Percentiles rank a stretch among this genome's conserved stretches.
phyloP scores from a whole-genome alignment of 2,329 filamentous ascomycete genomes.

The Albophoma yamanashiensis region DNA sequence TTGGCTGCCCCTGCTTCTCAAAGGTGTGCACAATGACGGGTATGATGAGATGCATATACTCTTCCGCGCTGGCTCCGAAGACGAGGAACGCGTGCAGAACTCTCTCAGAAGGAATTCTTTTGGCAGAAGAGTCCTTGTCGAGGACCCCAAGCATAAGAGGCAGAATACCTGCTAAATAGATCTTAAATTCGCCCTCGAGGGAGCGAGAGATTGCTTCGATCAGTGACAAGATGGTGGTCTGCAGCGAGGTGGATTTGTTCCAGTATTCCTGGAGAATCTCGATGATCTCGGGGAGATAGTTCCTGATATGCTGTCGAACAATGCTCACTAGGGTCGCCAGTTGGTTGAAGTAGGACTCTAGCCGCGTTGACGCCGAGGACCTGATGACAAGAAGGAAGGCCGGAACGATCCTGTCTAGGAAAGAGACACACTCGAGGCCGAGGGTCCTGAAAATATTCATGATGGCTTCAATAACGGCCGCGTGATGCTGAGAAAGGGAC shows the following conservation, averaged over 20 bases:
- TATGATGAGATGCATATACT: slow-evolving; percentile 98
- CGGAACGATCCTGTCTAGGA: slow-evolving; percentile 86
- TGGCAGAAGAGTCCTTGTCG: slow-evolving; percentile 69
- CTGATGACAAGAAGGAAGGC: slow-evolving; percentile 86
- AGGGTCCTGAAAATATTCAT: slow-evolving; percentile 98
- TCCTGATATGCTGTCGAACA: slow-evolving; percentile 90
- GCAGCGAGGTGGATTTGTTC: slow-evolving; percentile 68
- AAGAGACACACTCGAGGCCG: slow-evolving; percentile 90
- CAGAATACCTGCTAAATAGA: slow-evolving; percentile 79
- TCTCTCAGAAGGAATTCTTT: slow-evolving; percentile 74
- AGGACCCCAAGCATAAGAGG: slow-evolving; percentile 91
- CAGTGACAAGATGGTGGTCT: slow-evolving; percentile 82
- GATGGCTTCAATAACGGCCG: slow-evolving; percentile 89
- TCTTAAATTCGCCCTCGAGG: slow-evolving; percentile 94
- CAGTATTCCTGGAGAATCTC: slow-evolving; percentile 83
- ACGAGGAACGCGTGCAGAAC: slow-evolving; percentile 93
- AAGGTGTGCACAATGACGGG: slow-evolving; percentile 92
- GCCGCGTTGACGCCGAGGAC: slow-evolving; percentile 62
- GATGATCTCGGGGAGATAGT: slow-evolving; percentile 79
- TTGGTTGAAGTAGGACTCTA: slow-evolving; percentile 97
- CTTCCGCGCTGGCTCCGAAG: slow-evolving; percentile 89
- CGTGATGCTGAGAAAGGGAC: slow-evolving; percentile 84
- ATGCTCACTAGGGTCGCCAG: slow-evolving; percentile 87
- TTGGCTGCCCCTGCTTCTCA: slow-evolving; percentile 74
- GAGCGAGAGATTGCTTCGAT: slow-evolving; percentile 92